phyloP scores from a whole-genome alignment of 208 protist genomes.

The Angomonas deanei region DNA sequence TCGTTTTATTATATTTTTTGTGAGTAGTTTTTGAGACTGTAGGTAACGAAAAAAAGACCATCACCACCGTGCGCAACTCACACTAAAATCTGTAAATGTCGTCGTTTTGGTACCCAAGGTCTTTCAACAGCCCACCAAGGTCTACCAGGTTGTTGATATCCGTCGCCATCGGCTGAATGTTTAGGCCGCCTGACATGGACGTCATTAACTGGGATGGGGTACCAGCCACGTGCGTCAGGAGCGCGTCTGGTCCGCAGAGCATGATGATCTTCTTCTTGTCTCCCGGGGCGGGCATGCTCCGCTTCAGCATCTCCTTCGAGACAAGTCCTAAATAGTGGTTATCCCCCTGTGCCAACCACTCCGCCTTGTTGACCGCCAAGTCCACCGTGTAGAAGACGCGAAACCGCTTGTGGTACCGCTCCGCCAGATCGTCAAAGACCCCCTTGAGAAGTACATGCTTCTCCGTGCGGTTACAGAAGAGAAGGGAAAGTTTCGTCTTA shows the following conservation, averaged over 20 bases:
- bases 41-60: slow-evolving; percentile 1
- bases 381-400: slow-evolving; percentile 90
- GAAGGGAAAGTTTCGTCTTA: slow-evolving; percentile 83
- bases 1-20: not conserved
- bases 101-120: slow-evolving; percentile 80
- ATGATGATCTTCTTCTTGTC: slow-evolving; percentile 85
- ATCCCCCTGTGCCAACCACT: slow-evolving; percentile 46
- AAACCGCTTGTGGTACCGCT: slow-evolving; percentile 63
- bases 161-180: slow-evolving; percentile 76
- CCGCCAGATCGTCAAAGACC: slow-evolving; percentile 80
- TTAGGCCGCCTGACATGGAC: slow-evolving; percentile 68
- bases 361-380: slow-evolving; percentile 54
- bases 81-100: slow-evolving; percentile 85
- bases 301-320: slow-evolving; percentile 65
- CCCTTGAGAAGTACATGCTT: slow-evolving; percentile 87
- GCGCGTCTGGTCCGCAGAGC: slow-evolving; percentile 82
- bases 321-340: slow-evolving; percentile 75
- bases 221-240: slow-evolving; percentile 81
- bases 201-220: slow-evolving; percentile 68
- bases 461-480: slow-evolving; percentile 92
- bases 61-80: no score
- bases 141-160: slow-evolving; percentile 82
- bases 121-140: slow-evolving; percentile 67
- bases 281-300: slow-evolving; percentile 69
- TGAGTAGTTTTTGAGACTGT: not conserved